Conservation (phyloP, 192 early-diverging fungal genomes). For the Gryganskiella cystojenkinii region DNA sequence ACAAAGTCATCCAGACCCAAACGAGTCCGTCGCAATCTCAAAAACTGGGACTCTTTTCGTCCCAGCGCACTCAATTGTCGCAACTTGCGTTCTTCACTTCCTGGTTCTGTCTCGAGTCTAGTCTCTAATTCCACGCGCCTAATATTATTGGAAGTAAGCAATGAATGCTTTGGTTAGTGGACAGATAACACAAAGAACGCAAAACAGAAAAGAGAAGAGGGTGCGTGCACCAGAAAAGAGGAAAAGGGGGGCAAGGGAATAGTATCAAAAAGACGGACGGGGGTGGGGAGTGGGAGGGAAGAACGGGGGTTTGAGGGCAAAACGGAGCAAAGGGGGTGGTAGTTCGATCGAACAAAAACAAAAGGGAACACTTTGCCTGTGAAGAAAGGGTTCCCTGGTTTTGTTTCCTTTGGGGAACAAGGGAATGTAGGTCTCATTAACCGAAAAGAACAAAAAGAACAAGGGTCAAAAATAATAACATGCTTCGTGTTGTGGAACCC, state of each 20-base stretch:
- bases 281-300: no score
- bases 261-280: background rate
- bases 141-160: slow-evolving; percentile 8
- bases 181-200: background rate
- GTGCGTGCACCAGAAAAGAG: background rate
- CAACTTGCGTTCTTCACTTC: slow-evolving; percentile 89
- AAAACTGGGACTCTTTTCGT: slow-evolving; percentile 92
- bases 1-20: slow-evolving; percentile 92
- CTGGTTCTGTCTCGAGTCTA: slow-evolving; percentile 75
- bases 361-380: no score
- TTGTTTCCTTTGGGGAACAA: no score
- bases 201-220: background rate
- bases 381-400: no score
- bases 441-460: no score
- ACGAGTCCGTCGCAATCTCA: slow-evolving; percentile 90
- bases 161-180: slow-evolving; percentile 4
- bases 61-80: slow-evolving; percentile 83
- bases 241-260: slow-evolving; percentile 6
- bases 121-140: slow-evolving; percentile 86
- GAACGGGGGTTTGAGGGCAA: no score
- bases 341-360: no score
- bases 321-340: no score
- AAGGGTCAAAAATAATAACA: no score
- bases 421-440: no score
- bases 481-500: no score